Conservation (phyloP, 2,329 filamentous ascomycete species). For the Gaeumannomyces sp. region DNA sequence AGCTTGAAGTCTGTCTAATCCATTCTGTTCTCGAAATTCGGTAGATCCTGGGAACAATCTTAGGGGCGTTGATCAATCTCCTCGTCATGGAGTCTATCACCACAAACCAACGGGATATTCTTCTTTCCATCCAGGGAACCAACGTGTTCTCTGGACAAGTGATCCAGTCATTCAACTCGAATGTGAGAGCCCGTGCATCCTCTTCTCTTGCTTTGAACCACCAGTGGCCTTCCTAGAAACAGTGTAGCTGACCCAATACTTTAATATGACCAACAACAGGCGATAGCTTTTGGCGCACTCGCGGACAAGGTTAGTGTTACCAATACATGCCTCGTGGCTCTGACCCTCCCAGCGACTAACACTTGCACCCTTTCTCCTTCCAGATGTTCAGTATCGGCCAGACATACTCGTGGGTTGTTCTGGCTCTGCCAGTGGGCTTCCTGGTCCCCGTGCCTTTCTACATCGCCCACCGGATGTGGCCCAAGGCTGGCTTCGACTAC, state of each 20-base stretch:
- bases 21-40: constrained; percentile 9
- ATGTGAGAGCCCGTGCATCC: constrained; percentile 7
- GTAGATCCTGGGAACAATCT: constrained; percentile 22
- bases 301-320: neutral
- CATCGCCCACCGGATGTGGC: constrained; percentile 23
- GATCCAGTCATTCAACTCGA: constrained; percentile 30
- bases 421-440: constrained; percentile 30
- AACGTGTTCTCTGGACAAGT: constrained; percentile 34
- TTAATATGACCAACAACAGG: constrained; percentile 18
- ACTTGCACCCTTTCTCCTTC: constrained; percentile 17
- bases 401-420: constrained; percentile 28
- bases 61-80: constrained; percentile 37
- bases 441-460: constrained; percentile 30
- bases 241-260: neutral
- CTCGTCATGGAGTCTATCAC: constrained; percentile 35
- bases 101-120: constrained; percentile 27
- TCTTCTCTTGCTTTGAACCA: neutral
- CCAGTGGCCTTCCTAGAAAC: neutral
- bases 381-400: constrained; percentile 29
- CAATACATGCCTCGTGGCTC: neutral
- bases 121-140: constrained; percentile 29
- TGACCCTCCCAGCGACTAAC: neutral
- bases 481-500: constrained; percentile 14
- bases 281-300: constrained; percentile 20
- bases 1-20: neutral